Conservation (phyloP, 2,329 filamentous ascomycete species). For the Hortaea werneckii region DNA sequence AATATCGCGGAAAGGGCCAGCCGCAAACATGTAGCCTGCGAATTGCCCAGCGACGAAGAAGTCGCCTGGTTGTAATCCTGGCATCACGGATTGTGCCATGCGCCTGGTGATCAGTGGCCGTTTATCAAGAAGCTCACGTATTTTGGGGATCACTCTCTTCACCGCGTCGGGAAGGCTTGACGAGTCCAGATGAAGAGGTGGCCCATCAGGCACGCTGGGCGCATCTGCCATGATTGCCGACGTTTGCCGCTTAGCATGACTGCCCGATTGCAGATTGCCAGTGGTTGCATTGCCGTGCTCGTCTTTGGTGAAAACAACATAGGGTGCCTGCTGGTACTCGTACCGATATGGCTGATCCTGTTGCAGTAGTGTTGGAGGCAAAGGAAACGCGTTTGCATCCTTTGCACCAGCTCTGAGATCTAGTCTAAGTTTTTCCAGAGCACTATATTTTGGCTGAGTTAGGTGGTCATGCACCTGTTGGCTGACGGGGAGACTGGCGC, state of each 20-base stretch:
- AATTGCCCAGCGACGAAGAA: constrained; percentile 72
- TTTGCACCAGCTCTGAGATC: constrained; percentile 54
- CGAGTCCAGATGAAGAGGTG: constrained; percentile 42
- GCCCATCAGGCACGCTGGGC: constrained; percentile 49
- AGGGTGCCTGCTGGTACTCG: constrained; percentile 77
- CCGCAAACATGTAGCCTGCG: constrained; percentile 83
- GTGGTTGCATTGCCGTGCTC: constrained; percentile 48
- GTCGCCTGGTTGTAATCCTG: constrained; percentile 34
- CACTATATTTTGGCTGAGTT: constrained; percentile 53
- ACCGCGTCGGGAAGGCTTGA: neutral
- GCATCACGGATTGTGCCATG: constrained; percentile 64
- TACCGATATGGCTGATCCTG: constrained; percentile 37
- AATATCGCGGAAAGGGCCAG: constrained; percentile 83
- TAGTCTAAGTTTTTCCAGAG: constrained; percentile 57
- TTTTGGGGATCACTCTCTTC: constrained; percentile 40
- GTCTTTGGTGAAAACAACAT: constrained; percentile 53
- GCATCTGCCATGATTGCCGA: constrained; percentile 53
- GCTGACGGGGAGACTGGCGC: constrained; percentile 46
- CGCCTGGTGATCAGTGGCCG: constrained; percentile 82
- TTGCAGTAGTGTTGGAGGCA: constrained; percentile 20
- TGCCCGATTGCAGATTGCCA: constrained; percentile 36
- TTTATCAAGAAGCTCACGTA: constrained; percentile 57
- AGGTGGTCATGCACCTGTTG: constrained; percentile 60
- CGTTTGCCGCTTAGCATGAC: constrained; percentile 20
- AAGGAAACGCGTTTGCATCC: constrained; percentile 49